Conservation (phyloP, 129 eudicot genomes). For the Smallanthus sonchifolius region DNA sequence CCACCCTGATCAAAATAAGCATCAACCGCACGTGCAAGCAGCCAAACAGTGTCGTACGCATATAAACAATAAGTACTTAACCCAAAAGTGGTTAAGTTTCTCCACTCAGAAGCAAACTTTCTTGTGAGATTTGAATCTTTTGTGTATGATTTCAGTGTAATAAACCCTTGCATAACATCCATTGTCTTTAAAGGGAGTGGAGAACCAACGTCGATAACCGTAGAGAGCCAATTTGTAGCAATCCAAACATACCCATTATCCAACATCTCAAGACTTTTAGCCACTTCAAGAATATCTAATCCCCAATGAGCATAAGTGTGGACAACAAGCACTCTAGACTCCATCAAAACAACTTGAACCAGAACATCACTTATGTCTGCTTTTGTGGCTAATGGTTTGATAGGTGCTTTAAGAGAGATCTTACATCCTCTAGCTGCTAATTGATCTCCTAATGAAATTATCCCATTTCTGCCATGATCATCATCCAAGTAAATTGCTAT, state of each 20-base stretch:
- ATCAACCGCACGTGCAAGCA: slow-evolving; percentile 68
- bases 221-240: slow-evolving; percentile 63
- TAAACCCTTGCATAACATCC: slow-evolving; percentile 51
- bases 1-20: slow-evolving; percentile 56
- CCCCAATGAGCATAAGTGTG: slow-evolving; percentile 53
- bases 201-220: slow-evolving; percentile 41
- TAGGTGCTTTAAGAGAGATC: slow-evolving; percentile 55
- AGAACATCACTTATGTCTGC: slow-evolving; percentile 45
- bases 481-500: slow-evolving; percentile 63
- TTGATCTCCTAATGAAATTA: slow-evolving; percentile 56
- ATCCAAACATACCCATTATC: slow-evolving; percentile 74
- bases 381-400: slow-evolving; percentile 33
- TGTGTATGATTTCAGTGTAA: slow-evolving; percentile 43
- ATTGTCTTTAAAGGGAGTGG: slow-evolving; percentile 30
- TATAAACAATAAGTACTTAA: slow-evolving; percentile 50
- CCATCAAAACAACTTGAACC: slow-evolving; percentile 54
- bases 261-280: slow-evolving; percentile 58
- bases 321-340: slow-evolving; percentile 55
- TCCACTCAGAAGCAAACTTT: slow-evolving; percentile 54
- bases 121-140: slow-evolving; percentile 47
- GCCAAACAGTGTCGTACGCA: slow-evolving; percentile 71
- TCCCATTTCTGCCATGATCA: slow-evolving; percentile 78
- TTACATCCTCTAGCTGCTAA: slow-evolving; percentile 48
- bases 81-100: slow-evolving; percentile 41
- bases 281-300: slow-evolving; percentile 38